Evolutionary conservation across 768 basidiomycete species (phyloP).

Genomic region (Rhodosporidiobolus odoratus): DNA sequence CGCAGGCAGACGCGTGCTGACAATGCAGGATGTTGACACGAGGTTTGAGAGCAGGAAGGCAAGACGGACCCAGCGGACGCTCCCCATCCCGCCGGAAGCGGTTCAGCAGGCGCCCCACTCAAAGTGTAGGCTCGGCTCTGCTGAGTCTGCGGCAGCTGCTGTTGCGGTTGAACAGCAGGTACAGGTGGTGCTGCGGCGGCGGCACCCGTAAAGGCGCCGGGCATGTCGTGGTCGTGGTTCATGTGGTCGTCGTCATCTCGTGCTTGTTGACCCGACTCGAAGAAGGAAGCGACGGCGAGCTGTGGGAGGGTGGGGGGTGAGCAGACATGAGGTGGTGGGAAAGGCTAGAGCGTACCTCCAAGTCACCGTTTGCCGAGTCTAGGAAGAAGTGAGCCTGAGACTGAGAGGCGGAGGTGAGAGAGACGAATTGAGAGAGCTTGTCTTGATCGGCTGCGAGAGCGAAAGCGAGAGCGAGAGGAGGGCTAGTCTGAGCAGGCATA

Average conservation of each 20-base stretch:
- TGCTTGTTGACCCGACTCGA: slow-evolving; percentile 28
- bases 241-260: no score
- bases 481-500: no score
- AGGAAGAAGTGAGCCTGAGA: slow-evolving; percentile 40
- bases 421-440: slow-evolving; percentile 11
- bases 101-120: slow-evolving; percentile 19
- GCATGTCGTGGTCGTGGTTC: slow-evolving; percentile 20
- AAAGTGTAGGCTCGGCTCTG: slow-evolving; percentile 21
- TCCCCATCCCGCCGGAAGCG: slow-evolving; percentile 26
- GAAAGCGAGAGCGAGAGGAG: no score
- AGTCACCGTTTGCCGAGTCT: slow-evolving; percentile 31
- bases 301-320: neutral
- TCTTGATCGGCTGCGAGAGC: slow-evolving; percentile 11
- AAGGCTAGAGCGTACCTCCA: slow-evolving; percentile 1
- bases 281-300: slow-evolving; percentile 35
- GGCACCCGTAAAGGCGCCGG: neutral
- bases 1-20: neutral
- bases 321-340: neutral
- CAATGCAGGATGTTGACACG: neutral
- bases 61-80: neutral
- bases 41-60: neutral
- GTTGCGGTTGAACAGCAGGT: neutral
- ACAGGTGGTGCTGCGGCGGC: neutral
- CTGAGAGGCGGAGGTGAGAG: slow-evolving; percentile 23
- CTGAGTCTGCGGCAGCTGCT: neutral